Evolutionary conservation across 306 rosid species (phyloP), one percentile per base, ranked within the genome.

Genomic region (Ammopiptanthus mongolicus): DNA sequence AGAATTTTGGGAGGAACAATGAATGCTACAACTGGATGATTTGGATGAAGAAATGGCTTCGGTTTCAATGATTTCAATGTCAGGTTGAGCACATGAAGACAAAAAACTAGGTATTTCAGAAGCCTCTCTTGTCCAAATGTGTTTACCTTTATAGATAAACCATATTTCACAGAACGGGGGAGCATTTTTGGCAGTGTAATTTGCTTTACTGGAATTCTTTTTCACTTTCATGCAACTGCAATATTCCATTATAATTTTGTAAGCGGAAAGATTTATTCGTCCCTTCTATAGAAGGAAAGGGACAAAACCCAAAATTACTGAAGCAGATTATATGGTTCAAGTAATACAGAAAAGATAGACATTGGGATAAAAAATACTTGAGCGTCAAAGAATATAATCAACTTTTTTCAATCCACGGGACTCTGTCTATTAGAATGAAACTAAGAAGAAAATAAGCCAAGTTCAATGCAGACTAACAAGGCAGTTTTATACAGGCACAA

Each of bases 131-230:
- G 97, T 91, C 97, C 97, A 88, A 7, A 91, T 42, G 78, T 80
- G 94, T 78, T 79, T 91, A 78, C 94, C 94, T 78, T 89, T 89
- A 86, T 83, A 77, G 81, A 93, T 60, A 87, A 91, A 91, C 96
- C 90, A 91, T 76, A 93, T 84, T 80, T 93, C 97, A 83, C 97
- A 93, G 78, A 70, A 90, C 29, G 78, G 76, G 1, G 98, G 91
- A 79, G 85, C 84, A 74, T 88, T 83, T 76, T 84, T 89, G 50
- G 96, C 92, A 75, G 96, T 75, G 69, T 88, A 88, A 81, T 80
- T 74, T 81, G 92, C 96, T 75, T 93, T 93, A 22, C 84, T 73
- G 31, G 93, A 91, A 80, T 61, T 91, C 86, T 84, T 89, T 84
- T 80, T 93, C 85, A 87, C 83, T 86, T 85, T 91, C 89, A 81